phyloP scores from a whole-genome alignment of 257 asterid species.

The Avicennia marina region DNA sequence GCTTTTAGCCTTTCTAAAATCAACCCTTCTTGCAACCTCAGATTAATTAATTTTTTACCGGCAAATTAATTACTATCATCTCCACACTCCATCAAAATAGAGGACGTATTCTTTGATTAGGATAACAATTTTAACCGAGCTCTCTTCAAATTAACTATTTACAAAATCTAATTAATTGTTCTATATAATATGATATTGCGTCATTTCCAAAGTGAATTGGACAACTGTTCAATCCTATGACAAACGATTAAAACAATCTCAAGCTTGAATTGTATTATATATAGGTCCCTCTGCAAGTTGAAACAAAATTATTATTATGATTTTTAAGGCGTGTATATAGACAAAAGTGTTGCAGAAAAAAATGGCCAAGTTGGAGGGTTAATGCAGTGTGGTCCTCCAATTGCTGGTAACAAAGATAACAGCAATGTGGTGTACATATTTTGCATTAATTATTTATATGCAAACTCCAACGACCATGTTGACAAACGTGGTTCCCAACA shows the following conservation, averaged over 20 bases:
- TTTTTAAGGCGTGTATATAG: no score
- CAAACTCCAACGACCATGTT: constrained; percentile 11
- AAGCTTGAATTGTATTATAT: not conserved
- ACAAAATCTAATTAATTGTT: no score
- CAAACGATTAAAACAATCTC: not conserved
- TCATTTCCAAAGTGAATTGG: no score
- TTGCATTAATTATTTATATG: not conserved
- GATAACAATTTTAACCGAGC: no score
- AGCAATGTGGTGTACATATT: not conserved
- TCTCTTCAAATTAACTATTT: not conserved
- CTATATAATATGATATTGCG: no score
- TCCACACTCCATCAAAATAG: no score
- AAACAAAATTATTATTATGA: not conserved
- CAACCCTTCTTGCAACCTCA: no score
- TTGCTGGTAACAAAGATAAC: not conserved
- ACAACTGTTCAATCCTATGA: not conserved
- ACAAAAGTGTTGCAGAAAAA: constrained; percentile 17
- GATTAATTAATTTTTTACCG: no score
- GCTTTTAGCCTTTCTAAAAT: no score
- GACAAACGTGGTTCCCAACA: constrained; percentile 14
- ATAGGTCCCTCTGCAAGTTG: not conserved
- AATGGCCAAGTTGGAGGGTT: constrained; percentile 13
- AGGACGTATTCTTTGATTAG: no score
- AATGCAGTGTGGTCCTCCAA: constrained; percentile 15
- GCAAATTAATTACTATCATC: no score